Evolutionary conservation across 306 rosid genomes (phyloP), one percentile per base, ranked within the genome.

Genomic region (Dalbergia cultrata): DNA sequence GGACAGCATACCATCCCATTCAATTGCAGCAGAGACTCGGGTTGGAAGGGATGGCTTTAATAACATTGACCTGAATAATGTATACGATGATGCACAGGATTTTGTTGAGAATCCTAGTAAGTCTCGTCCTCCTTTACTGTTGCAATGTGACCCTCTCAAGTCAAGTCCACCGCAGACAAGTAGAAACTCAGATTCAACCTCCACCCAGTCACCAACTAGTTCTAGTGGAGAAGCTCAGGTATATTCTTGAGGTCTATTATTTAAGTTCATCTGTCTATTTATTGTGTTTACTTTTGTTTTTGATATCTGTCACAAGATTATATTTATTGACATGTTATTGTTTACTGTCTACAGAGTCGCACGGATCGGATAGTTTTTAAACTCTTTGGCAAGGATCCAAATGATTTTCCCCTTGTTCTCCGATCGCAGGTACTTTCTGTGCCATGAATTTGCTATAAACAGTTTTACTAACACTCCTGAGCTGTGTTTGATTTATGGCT

Each of bases 341-440:
- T 81, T 75, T 77, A 68, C 70, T 77, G 74, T 56, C 71, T 82
- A 45, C 93, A 96, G 99, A 83, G 88, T 85, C 86, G 97, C 82
- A 96, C 99, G 0, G 99, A 92, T 84, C 86, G 99, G 58, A 93
- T 96, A 61, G 94, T 96, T 63, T 93, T 96, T 77, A 96, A 96
- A 82, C 93, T 96, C 67, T 96, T 93, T 58, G 99, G 99, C 60
- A 94, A 94, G 83, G 94, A 88, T 57, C 98, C 98, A 16, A 90
- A 80, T 85, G 97, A 92, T 70, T 86, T 92, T 82, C 98, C 98
- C 52, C 76, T 68, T 70, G 83, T 74, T 70, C 88, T 94, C 79
- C 91, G 97, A 56, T 76, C 92, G 13, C 92, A 94, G 97, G 98
- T 94, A 88, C 49, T 2, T 64, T 53, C 17, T 35, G 21, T 82